Conservation (phyloP, 1,139 yeast genomes). For the Protomyces macrosporus region DNA sequence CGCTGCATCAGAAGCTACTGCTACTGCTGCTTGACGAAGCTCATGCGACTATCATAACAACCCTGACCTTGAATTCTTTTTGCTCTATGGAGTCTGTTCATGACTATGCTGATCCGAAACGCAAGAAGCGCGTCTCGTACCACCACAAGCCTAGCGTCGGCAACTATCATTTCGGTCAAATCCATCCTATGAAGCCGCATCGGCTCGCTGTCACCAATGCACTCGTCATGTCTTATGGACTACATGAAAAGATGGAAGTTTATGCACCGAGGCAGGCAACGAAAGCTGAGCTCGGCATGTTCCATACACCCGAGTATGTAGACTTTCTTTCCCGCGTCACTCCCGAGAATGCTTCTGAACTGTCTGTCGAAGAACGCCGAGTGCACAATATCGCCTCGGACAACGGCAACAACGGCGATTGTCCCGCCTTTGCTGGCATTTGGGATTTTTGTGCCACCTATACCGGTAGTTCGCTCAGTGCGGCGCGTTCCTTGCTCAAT, state of each 20-base stretch:
- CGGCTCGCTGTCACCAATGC: slow-evolving; percentile 91
- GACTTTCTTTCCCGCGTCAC: slow-evolving; percentile 71
- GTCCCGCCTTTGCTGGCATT: slow-evolving; percentile 94
- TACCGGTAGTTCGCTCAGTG: slow-evolving; percentile 91
- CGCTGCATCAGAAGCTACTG: too few relatives aligned
- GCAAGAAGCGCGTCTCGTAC: slow-evolving; percentile 52
- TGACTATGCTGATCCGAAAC: slow-evolving; percentile 1
- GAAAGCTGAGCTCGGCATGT: slow-evolving; percentile 64
- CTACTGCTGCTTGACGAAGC: too few relatives aligned
- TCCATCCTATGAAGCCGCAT: slow-evolving; percentile 98
- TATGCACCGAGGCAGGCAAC: slow-evolving; percentile 81
- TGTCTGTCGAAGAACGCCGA: slow-evolving; percentile 44
- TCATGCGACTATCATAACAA: too few relatives aligned
- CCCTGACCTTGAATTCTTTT: not conserved
- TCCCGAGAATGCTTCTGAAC: slow-evolving; percentile 66
- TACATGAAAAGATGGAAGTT: slow-evolving; percentile 85
- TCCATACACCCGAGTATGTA: slow-evolving; percentile 84
- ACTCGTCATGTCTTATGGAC: slow-evolving; percentile 73
- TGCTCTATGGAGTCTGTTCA: slow-evolving; percentile 2
- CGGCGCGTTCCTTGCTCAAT: slow-evolving; percentile 72
- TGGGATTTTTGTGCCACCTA: slow-evolving; percentile 81
- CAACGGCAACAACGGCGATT: slow-evolving; percentile 46
- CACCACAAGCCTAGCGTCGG: slow-evolving; percentile 73
- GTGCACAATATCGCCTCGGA: slow-evolving; percentile 21
- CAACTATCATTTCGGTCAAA: slow-evolving; percentile 59